phyloP scores from a whole-genome alignment of 1,284 basidiomycete genomes.

The Cryptococcus sp. region DNA sequence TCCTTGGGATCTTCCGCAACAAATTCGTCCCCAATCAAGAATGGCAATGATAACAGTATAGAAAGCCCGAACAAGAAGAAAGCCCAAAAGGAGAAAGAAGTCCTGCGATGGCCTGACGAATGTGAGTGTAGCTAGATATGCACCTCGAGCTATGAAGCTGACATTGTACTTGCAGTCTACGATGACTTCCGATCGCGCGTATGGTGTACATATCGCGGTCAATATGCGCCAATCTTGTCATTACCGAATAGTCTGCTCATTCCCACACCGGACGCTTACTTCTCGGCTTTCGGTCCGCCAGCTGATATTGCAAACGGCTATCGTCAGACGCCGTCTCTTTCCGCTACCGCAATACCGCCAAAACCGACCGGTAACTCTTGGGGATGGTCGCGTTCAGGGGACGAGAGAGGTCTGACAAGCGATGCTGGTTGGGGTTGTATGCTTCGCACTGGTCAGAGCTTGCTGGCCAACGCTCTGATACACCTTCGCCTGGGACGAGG shows the following conservation, averaged over 20 bases:
- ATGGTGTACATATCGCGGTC: conserved; percentile 90
- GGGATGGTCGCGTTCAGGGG: conserved; percentile 53
- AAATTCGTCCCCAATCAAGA: conserved; percentile 26
- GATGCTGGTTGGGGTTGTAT: conserved; percentile 99
- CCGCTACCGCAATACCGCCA: background rate
- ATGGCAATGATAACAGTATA: conserved; percentile 6
- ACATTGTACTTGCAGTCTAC: conserved; percentile 67
- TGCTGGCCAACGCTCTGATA: conserved; percentile 85
- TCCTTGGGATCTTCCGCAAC: conserved; percentile 30
- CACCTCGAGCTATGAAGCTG: background rate
- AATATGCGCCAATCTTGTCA: conserved; percentile 79
- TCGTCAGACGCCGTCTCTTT: conserved; percentile 15
- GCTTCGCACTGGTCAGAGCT: conserved; percentile 89
- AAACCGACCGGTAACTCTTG: conserved; percentile 25
- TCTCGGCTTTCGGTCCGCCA: conserved; percentile 57
- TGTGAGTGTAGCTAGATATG: conserved; percentile 35
- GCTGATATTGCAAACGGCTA: conserved; percentile 51
- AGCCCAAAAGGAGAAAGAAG: conserved; percentile 41
- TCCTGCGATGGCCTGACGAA: conserved; percentile 47
- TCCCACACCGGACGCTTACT: conserved; percentile 50
- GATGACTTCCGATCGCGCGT: conserved; percentile 84
- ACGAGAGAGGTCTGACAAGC: conserved; percentile 79
- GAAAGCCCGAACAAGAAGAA: conserved; percentile 41
- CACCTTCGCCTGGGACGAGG: conserved; percentile 82
- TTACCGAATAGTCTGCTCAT: conserved; percentile 39